Evolutionary conservation across 192 early-diverging fungal species (phyloP), one percentile per base, ranked within the genome.

Genomic region (Backusella tarrabulga): DNA sequence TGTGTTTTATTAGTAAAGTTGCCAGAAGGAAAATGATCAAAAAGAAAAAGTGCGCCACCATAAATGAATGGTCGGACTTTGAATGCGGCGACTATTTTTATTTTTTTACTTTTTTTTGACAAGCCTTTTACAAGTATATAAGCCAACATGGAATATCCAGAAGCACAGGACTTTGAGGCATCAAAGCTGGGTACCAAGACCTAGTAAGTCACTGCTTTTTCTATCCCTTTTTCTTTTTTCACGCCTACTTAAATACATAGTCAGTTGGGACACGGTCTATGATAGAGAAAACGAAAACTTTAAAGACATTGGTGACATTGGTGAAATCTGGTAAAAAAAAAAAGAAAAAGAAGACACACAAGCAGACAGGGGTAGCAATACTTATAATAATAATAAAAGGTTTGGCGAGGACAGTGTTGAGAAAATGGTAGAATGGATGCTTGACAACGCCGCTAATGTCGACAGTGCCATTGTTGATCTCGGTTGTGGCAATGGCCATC

Each of bases 401-500:
- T 94, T 97, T 84, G 97, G 97, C 38, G 93, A 96, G 74, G 90
- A 92, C 46, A 89, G 88, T 23, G 95, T 91, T 19, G 85, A 88
- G 23, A 95, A 95, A 73, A 96, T 98, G 96, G 92, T 93, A 8
- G 87, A 89, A n/a, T 98, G 95, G 95, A 91, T 95, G 67, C 76
- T 84, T 67, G 79, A 83, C 36, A 56, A 82, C 72, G 73, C 79
- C n/a, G 76, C 81, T 12, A 56, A 71, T 41, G 19, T 41, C 14
- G 76, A 79, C 5, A 78, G 79, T 32, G 73, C 77, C 34, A 86
- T 95, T 38, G 83, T 97, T 4, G 97, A 98, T 79, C 87, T 98
- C 14, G 96, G 97, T 1, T 97, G 95, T 76, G 97, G 97, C 23
- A 98, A 98, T 80, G 97, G 97, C 0, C 94, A 98, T 78, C 78